phyloP scores from a whole-genome alignment of 768 basidiomycete species.

The Xanthoconium purpureum region DNA sequence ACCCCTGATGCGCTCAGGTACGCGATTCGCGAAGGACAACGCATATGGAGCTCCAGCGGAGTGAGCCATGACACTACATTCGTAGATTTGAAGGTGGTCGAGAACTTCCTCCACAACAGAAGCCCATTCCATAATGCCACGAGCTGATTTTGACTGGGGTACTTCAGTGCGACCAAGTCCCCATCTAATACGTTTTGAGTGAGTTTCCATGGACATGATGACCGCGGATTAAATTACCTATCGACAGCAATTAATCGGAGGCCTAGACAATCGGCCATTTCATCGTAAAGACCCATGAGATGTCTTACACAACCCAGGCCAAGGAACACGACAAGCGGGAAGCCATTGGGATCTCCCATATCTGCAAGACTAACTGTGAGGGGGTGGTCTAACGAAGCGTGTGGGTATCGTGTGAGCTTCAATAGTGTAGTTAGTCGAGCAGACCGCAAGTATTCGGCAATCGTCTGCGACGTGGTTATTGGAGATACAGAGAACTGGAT shows the following conservation, averaged over 20 bases:
- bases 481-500: conserved; percentile 42
- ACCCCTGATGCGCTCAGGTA: conserved; percentile 73
- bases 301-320: conserved; percentile 94
- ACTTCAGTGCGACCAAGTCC: conserved; percentile 86
- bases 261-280: conserved; percentile 86
- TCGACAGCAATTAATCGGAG: conserved; percentile 93
- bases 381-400: conserved; percentile 70
- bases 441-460: conserved; percentile 86
- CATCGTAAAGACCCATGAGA: conserved; percentile 93
- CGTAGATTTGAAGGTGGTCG: conserved; percentile 69
- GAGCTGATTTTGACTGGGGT: conserved; percentile 56
- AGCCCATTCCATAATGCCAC: conserved; percentile 90
- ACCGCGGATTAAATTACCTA: conserved; percentile 47
- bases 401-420: conserved; percentile 73
- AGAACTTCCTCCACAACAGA: conserved; percentile 87
- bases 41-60: conserved; percentile 96
- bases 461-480: conserved; percentile 61
- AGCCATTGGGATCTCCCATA: conserved; percentile 79
- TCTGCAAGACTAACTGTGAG: conserved; percentile 91
- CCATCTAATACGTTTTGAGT: conserved; percentile 55
- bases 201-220: conserved; percentile 7
- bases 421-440: conserved; percentile 79
- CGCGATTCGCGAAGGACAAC: conserved; percentile 76
- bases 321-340: conserved; percentile 88
- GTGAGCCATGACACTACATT: conserved; percentile 91